Evolutionary conservation across 352 stramenopile species (phyloP), one percentile per base, ranked within the genome.

Genomic region (Hyaloperonospora arabidopsidis): DNA sequence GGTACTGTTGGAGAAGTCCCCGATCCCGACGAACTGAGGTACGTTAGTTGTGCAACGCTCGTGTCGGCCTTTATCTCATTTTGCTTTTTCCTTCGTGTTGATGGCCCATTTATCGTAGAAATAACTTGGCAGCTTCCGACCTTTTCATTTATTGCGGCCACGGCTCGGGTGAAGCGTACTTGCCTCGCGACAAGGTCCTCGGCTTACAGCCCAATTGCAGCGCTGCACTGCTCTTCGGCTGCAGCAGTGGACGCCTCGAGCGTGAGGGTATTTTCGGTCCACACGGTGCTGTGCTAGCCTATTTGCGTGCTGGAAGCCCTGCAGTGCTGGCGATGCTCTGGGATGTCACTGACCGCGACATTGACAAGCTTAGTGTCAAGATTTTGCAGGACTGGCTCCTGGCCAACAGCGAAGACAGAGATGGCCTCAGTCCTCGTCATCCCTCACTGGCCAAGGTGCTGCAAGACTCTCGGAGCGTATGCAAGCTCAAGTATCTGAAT

Each of bases 331-430:
- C 89, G 14, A 99, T 98, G 84, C 76, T 99, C 12, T 99, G 97
- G 97, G 97, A 99, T 69, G 96, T 99, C 14, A 99, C 96, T 21
- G 97, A 99, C 66, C 81, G 86, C 52, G 97, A 99, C 69, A 97
- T 99, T 58, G 97, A 99, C 70, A 76, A 95, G n/a, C 60, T 96
- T 32, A 87, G 85, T 60, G 59, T 78, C 32, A 59, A 71, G 1
- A 65, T 94, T 21, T 52, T 95, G 1, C 52, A 69, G 29, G 63
- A 77, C 11, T 89, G 76, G 81, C 67, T 89, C 32, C 18, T 97
- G 74, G 44, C 74, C 45, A 52, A 68, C 77, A 19, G 75, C 28
- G 61, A 65, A 6, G 65, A 85, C 29, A 40, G 40, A 11, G 45
- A 36, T 43, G 25, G 25, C 25, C 25, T 4, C 8, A 10, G 25